Percentiles rank a stretch among this genome's conserved stretches.
phyloP scores from a whole-genome alignment of 2,329 filamentous ascomycete genomes.

The Cladosporium cucumerinum region DNA sequence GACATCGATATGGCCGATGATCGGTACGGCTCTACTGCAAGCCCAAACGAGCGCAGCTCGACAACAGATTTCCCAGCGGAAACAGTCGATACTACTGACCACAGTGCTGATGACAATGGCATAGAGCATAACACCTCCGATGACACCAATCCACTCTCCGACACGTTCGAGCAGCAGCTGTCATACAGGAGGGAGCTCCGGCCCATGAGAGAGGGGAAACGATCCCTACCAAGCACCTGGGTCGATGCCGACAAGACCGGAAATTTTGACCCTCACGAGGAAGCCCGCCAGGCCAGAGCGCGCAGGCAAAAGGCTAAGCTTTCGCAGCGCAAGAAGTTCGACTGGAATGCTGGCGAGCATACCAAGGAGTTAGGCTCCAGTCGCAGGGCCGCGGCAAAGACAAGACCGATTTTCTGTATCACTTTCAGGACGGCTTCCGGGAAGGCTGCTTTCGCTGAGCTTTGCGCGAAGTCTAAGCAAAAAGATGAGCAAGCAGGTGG shows the following conservation, averaged over 20 bases:
- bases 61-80: background rate
- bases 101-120: background rate
- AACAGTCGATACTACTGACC: background rate
- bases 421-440: background rate
- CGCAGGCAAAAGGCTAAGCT: background rate
- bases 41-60: background rate
- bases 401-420: background rate
- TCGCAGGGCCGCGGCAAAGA: background rate
- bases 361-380: background rate
- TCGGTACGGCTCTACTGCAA: background rate
- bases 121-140: background rate
- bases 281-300: slow-evolving; percentile 16
- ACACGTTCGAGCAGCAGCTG: background rate
- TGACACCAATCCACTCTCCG: background rate
- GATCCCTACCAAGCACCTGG: background rate
- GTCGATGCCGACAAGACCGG: slow-evolving; percentile 36
- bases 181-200: background rate
- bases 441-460: background rate
- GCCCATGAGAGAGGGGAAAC: background rate
- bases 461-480: background rate
- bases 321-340: background rate
- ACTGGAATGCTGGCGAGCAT: background rate
- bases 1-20: background rate
- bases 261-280: slow-evolving; percentile 32
- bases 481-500: slow-evolving; percentile 6